A percentile compares a stretch with the other conserved stretches of the same genome.
These are phyloP conservation scores for Neofusicoccum parvum DNA, from an alignment of 2,329 filamentous ascomycete species.

Conservation along the genomic window DNA sequence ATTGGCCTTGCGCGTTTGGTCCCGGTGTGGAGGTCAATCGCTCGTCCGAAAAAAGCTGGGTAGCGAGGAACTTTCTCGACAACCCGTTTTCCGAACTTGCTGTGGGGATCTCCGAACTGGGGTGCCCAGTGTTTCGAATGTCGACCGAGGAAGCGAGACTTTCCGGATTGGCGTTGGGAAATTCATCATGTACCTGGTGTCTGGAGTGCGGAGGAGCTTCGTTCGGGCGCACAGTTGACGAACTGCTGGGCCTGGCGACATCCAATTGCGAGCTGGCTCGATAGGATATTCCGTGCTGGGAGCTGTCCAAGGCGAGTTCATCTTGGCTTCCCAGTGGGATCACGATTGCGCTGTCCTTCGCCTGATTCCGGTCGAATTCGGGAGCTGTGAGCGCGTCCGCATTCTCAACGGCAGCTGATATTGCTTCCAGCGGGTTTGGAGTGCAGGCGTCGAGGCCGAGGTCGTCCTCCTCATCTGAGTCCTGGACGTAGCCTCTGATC, in stretches of 20 bases:
- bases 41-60: slow-evolving; percentile 8
- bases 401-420: not conserved
- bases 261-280: not conserved
- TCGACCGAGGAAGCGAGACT: not conserved
- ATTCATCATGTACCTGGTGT: not conserved
- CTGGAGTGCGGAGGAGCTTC: not conserved
- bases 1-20: not conserved
- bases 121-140: not conserved
- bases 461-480: slow-evolving; percentile 54
- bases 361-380: not conserved
- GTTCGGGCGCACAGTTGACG: not conserved
- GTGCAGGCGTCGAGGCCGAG: slow-evolving; percentile 4
- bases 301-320: slow-evolving; percentile 10
- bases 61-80: not conserved
- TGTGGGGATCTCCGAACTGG: not conserved
- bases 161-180: not conserved
- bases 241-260: not conserved
- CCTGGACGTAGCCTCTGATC: slow-evolving; percentile 51
- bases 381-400: not conserved
- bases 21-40: not conserved
- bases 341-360: not conserved
- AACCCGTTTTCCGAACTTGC: not conserved
- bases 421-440: not conserved
- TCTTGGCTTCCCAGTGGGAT: not conserved
- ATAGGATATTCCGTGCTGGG: no score